Evolutionary conservation across 163 green algal genomes (phyloP).

Genomic region (Coccomyxa subellipsoidea): DNA sequence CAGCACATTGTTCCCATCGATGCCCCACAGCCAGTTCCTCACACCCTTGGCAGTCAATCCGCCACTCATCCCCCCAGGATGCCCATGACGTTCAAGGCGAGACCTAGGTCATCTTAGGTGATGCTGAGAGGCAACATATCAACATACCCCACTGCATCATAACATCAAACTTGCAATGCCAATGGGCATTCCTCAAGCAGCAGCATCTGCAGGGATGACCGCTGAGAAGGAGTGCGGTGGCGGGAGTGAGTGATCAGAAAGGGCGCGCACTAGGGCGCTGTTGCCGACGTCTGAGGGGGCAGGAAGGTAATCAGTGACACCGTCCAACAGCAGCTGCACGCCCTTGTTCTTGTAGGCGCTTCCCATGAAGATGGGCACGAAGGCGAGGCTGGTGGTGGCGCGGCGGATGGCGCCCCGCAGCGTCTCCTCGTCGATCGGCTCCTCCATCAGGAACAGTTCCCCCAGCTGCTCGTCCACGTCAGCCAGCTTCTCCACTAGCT

Average conservation of each 20-base stretch:
- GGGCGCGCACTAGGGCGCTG: constrained; percentile 41
- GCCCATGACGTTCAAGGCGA: too few species aligned
- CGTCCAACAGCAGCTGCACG: constrained; percentile 89
- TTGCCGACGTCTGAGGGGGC: constrained; percentile 80
- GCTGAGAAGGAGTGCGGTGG: too few species aligned
- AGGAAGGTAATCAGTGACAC: constrained; percentile 84
- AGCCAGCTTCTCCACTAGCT: constrained; percentile 77
- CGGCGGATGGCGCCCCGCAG: constrained; percentile 66
- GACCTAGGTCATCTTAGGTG: too few species aligned
- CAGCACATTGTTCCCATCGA: too few species aligned
- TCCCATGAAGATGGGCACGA: constrained; percentile 94
- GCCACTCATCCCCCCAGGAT: too few species aligned
- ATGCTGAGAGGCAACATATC: not conserved
- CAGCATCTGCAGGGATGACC: too few species aligned
- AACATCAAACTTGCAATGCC: too few species aligned
- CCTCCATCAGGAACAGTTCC: constrained; percentile 90
- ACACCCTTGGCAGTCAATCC: too few species aligned
- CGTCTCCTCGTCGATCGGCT: constrained; percentile 60
- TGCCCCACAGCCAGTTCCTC: too few species aligned
- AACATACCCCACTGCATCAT: too few species aligned
- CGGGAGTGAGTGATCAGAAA: too few species aligned
- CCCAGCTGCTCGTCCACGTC: constrained; percentile 87
- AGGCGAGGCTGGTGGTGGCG: constrained; percentile 77
- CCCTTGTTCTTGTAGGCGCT: constrained; percentile 98
- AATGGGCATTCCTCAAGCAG: too few species aligned